Base-by-base conservation (phyloP, 2,329 filamentous ascomycete species). In the Colletotrichum sp. region DNA sequence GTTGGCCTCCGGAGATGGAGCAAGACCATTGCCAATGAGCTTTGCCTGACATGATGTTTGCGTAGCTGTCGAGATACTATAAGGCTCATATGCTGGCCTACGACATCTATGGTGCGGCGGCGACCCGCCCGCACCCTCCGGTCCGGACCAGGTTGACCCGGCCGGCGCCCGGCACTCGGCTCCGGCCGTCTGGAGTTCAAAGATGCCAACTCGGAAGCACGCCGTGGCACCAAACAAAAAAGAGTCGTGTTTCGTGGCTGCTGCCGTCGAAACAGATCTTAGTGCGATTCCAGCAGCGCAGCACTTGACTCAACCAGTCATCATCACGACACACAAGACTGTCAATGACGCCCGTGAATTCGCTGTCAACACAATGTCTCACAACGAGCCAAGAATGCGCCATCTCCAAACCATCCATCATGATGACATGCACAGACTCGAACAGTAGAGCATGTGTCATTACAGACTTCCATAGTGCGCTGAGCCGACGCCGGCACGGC, bases 391-490 rank as follows among this genome's bases (percentile, higher is more conserved):
- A 60, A 28, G 24, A 60, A 26, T 13, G 59, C 30, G 62, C 30
- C 44, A 55, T 71, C 62, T 26, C 30, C 69, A 30, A 59, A 39
- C 63, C n/a, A 34, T 32, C 32, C 26, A 63, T 67, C 18, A 67
- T 72, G 36, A 75, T 72, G 72, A 63, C 72, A 75, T 64, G 16
- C 22, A 39, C n/a, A 44, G 59, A 28, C 18, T 32, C 24, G n/a
- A 28, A 60, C 9, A 18, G n/a, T 15, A 16, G 22, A 28, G 30
- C 18, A 26, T 28, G 24, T 55, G 55, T 68, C 68, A 63, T 71
- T 28, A 5, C 22, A 28, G 52, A 60, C 36, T 22, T 62, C 59
- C 30, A 8, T 63, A 64, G 55, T 48, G 48, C n/a, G 68, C 63
- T 12, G 68, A 67, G 72, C 72, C 24, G 55, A 55, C 52, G 39